Conservation (phyloP, 2,329 filamentous ascomycete genomes). For the Colletotrichum tofieldiae region DNA sequence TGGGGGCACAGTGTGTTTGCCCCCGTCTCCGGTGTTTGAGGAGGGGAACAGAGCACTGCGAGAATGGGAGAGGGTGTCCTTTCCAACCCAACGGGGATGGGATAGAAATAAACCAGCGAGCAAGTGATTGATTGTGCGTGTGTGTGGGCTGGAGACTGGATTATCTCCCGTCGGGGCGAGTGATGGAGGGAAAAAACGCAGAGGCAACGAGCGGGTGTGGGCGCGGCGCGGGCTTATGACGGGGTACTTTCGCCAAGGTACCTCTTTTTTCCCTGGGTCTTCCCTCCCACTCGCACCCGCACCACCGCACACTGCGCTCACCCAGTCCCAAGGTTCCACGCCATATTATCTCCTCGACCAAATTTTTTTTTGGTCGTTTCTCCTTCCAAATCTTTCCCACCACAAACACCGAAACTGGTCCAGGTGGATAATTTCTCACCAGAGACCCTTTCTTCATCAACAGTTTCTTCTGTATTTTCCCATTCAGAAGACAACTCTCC, state of each 20-base stretch:
- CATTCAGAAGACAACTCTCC: slow-evolving; percentile 46
- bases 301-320: slow-evolving; percentile 3
- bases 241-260: slow-evolving; percentile 32
- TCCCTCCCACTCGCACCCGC: slow-evolving; percentile 35
- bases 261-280: slow-evolving; percentile 33
- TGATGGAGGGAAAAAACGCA: slow-evolving; percentile 1
- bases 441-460: slow-evolving; percentile 40
- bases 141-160: background rate
- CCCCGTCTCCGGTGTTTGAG: background rate
- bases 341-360: slow-evolving; percentile 44
- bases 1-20: background rate
- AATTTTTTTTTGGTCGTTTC: slow-evolving; percentile 40
- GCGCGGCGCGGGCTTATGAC: slow-evolving; percentile 13
- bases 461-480: slow-evolving; percentile 46
- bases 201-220: slow-evolving; percentile 5
- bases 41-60: background rate
- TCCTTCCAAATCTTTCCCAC: slow-evolving; percentile 40
- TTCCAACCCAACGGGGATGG: background rate
- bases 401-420: slow-evolving; percentile 45
- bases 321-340: slow-evolving; percentile 26
- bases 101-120: background rate
- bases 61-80: background rate
- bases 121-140: background rate
- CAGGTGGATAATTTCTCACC: slow-evolving; percentile 44
- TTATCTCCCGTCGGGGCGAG: slow-evolving; percentile 1